Evolutionary conservation across 352 stramenopile genomes (phyloP).

Genomic region (Pythium inflatum): DNA sequence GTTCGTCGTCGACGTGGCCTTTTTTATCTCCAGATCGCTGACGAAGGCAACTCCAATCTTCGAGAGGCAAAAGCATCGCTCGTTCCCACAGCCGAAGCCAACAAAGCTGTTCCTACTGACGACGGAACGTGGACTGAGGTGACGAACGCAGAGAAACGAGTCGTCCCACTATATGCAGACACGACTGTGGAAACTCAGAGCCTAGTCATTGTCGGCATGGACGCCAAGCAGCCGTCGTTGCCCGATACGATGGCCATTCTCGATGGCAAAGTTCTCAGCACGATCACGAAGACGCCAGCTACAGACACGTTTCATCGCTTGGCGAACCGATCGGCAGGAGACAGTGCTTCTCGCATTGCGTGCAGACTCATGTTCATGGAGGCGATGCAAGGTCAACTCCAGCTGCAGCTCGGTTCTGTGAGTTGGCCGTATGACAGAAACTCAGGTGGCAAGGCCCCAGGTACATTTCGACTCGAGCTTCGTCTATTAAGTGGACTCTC

Average conservation of each 20-base stretch:
- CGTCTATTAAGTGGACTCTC: constrained; percentile 1
- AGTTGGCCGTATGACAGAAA: background rate
- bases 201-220: background rate
- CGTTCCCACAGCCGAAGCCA: background rate
- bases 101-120: background rate
- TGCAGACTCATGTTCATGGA: constrained; percentile 25
- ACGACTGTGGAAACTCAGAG: background rate
- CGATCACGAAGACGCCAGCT: background rate
- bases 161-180: constrained; percentile 4
- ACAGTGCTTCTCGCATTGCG: background rate
- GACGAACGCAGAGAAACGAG: constrained; percentile 4
- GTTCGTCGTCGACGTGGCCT: background rate
- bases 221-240: background rate
- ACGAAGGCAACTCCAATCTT: background rate
- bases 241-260: background rate
- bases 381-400: constrained; percentile 19
- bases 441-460: background rate
- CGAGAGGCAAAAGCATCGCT: background rate
- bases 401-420: constrained; percentile 21
- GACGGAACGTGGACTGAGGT: constrained; percentile 5
- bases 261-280: constrained; percentile 2
- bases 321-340: background rate
- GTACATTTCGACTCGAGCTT: constrained; percentile 22
- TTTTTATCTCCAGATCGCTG: constrained; percentile 4
- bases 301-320: constrained; percentile 25